phyloP scores from a whole-genome alignment of 352 stramenopile species.

The Globisporangium barbulae region DNA sequence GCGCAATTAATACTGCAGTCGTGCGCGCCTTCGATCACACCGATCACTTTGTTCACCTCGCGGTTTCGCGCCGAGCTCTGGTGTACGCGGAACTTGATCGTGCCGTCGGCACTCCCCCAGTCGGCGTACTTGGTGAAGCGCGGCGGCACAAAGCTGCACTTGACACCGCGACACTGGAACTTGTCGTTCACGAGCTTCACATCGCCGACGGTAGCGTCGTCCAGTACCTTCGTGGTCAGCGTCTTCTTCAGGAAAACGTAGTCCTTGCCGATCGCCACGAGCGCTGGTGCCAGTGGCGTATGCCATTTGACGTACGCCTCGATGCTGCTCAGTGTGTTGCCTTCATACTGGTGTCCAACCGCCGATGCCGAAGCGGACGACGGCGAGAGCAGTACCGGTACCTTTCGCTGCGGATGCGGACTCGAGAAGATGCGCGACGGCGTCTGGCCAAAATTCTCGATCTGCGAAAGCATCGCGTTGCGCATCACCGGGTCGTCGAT shows the following conservation, averaged over 20 bases:
- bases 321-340: slow-evolving; percentile 54
- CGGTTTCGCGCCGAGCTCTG: slow-evolving; percentile 49
- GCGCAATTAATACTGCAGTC: slow-evolving; percentile 53
- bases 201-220: slow-evolving; percentile 45
- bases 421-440: slow-evolving; percentile 71
- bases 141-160: slow-evolving; percentile 59
- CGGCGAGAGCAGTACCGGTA: slow-evolving; percentile 31
- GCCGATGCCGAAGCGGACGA: slow-evolving; percentile 1
- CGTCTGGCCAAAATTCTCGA: slow-evolving; percentile 91
- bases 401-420: slow-evolving; percentile 61
- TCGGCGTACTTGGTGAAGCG: slow-evolving; percentile 77
- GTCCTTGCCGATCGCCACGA: slow-evolving; percentile 75
- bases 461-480: slow-evolving; percentile 89
- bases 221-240: slow-evolving; percentile 28
- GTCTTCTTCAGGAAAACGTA: slow-evolving; percentile 74
- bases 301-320: slow-evolving; percentile 81
- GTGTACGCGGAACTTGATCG: slow-evolving; percentile 64
- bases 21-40: slow-evolving; percentile 65
- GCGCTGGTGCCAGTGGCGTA: slow-evolving; percentile 52
- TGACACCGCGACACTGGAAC: slow-evolving; percentile 42
- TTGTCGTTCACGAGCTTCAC: slow-evolving; percentile 61
- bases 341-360: slow-evolving; percentile 46
- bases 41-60: slow-evolving; percentile 62
- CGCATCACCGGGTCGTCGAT: slow-evolving; percentile 89
- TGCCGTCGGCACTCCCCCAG: slow-evolving; percentile 43